Evolutionary conservation across 805 yeast species (phyloP).

Genomic region (Komagataella kurtzmanii): DNA sequence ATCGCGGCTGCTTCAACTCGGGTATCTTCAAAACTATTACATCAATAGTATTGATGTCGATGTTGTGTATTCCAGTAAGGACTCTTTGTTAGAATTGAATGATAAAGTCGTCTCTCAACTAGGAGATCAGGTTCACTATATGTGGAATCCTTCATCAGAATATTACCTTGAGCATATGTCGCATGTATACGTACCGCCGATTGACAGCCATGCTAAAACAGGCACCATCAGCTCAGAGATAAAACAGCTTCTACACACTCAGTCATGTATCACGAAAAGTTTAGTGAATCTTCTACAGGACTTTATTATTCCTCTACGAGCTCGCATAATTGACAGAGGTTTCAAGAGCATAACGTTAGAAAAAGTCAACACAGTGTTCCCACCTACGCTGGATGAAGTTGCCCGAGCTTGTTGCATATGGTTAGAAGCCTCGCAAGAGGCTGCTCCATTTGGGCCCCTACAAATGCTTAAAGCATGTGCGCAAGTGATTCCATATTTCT

Average conservation of each 20-base stretch:
- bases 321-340: slow-evolving; percentile 45
- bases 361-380: slow-evolving; percentile 67
- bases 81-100: slow-evolving; percentile 44
- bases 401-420: slow-evolving; percentile 81
- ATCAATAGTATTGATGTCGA: slow-evolving; percentile 47
- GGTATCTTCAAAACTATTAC: slow-evolving; percentile 37
- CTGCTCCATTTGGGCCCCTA: slow-evolving; percentile 54
- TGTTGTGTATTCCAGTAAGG: slow-evolving; percentile 46
- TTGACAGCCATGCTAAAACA: slow-evolving; percentile 15
- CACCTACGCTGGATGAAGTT: slow-evolving; percentile 92
- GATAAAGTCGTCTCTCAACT: slow-evolving; percentile 62
- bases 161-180: slow-evolving; percentile 87
- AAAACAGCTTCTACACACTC: slow-evolving; percentile 55
- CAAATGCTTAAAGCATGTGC: slow-evolving; percentile 77
- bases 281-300: slow-evolving; percentile 68
- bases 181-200: slow-evolving; percentile 40
- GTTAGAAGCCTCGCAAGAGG: slow-evolving; percentile 57
- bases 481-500: slow-evolving; percentile 75
- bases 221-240: slow-evolving; percentile 37
- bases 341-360: slow-evolving; percentile 42
- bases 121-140: slow-evolving; percentile 78
- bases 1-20: slow-evolving; percentile 33
- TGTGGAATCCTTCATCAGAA: slow-evolving; percentile 82
- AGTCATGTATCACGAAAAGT: slow-evolving; percentile 59
- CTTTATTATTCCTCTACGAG: slow-evolving; percentile 66